Evolutionary conservation across 108 stramenopile genomes (phyloP).

Genomic region (Nitzschia sp.): DNA sequence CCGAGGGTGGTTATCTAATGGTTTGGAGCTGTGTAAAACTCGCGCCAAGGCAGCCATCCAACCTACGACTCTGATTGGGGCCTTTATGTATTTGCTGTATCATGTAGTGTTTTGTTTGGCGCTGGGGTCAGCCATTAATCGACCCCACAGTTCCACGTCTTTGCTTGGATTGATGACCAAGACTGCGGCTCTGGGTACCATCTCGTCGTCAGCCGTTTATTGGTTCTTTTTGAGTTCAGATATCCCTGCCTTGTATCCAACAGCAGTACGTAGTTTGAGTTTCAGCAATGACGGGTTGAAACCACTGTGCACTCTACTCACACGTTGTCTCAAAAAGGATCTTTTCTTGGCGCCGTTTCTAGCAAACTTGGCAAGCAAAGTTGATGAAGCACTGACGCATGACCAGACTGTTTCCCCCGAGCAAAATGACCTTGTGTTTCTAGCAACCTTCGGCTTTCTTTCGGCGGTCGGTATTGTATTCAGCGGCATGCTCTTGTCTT

Average conservation of each 20-base stretch:
- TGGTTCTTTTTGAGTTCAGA: slow-evolving; percentile 21
- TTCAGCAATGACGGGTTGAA: too few species aligned
- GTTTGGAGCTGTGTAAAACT: not conserved
- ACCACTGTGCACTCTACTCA: too few species aligned
- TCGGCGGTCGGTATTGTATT: slow-evolving; percentile 53
- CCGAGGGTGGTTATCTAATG: not conserved
- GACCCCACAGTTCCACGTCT: slow-evolving; percentile 21
- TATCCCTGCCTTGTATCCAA: slow-evolving; percentile 55
- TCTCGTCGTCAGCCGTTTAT: slow-evolving; percentile 27
- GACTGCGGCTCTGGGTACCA: slow-evolving; percentile 30
- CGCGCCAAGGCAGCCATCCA: not conserved
- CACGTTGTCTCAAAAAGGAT: slow-evolving; percentile 28
- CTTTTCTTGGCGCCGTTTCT: slow-evolving; percentile 76
- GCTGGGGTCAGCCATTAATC: slow-evolving; percentile 35
- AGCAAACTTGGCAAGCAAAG: slow-evolving; percentile 52
- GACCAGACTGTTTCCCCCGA: slow-evolving; percentile 1
- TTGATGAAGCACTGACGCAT: slow-evolving; percentile 39
- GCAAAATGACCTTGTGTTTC: slow-evolving; percentile 43
- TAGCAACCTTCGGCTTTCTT: slow-evolving; percentile 64
- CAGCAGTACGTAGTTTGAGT: not conserved
- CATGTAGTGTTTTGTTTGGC: slow-evolving; percentile 59
- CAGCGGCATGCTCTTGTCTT: slow-evolving; percentile 40
- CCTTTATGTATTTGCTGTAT: slow-evolving; percentile 43
- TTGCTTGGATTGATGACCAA: slow-evolving; percentile 44
- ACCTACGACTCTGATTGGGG: slow-evolving; percentile 35